Conservation (phyloP, 2,329 filamentous ascomycete species). For the Chaetomium sp. region DNA sequence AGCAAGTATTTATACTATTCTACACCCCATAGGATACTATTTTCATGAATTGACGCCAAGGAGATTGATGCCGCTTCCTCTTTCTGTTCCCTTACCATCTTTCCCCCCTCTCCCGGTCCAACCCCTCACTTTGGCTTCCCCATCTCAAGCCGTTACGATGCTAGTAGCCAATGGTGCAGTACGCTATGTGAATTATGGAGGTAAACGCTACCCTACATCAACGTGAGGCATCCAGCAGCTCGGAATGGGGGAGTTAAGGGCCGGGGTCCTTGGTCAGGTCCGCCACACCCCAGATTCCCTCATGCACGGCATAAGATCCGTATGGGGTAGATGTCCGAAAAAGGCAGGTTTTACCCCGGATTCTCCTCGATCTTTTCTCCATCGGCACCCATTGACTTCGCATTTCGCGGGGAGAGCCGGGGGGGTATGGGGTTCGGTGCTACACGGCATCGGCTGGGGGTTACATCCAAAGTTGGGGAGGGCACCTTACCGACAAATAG, state of each 20-base stretch:
- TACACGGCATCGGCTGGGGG: neutral
- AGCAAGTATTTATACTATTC: constrained; percentile 23
- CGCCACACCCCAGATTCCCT: neutral
- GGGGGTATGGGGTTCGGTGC: constrained; percentile 6
- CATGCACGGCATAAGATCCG: constrained; percentile 11
- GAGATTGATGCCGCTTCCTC: neutral
- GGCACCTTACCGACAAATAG: neutral
- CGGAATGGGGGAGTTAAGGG: neutral
- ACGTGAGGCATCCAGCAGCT: neutral
- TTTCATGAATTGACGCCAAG: neutral
- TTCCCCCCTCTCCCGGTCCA: neutral
- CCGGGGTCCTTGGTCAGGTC: neutral
- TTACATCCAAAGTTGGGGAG: constrained; percentile 8
- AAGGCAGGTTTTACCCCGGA: constrained; percentile 21
- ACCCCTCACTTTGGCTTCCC: neutral
- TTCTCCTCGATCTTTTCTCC: neutral
- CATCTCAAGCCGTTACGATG: neutral
- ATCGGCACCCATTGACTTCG: neutral
- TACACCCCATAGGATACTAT: too few species aligned
- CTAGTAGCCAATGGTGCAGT: neutral
- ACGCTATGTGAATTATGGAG: neutral
- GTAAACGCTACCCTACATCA: neutral
- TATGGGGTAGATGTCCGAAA: neutral
- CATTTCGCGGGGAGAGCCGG: constrained; percentile 13
- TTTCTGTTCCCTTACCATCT: neutral